Percentiles rank a stretch among this genome's conserved stretches.
Evolutionary conservation across 768 basidiomycete genomes (phyloP).

Genomic region (Leccinum rimulosum): DNA sequence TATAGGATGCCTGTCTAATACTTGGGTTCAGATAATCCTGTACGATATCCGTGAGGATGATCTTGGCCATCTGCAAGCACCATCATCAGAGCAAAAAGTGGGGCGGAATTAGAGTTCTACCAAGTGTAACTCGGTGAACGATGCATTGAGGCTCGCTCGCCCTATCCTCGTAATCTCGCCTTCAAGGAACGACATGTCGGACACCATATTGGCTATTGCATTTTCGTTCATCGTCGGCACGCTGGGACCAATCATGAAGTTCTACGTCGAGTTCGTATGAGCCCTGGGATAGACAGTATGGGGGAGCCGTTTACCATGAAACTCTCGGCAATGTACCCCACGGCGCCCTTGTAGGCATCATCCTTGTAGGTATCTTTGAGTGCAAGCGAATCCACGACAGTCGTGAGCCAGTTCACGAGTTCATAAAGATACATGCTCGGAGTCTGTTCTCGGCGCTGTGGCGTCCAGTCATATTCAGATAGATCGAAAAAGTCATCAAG

Average conservation of each 20-base stretch:
- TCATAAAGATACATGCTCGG: slow-evolving; percentile 96
- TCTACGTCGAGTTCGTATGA: slow-evolving; percentile 40
- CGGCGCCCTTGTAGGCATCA: slow-evolving; percentile 83
- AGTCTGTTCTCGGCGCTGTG: slow-evolving; percentile 61
- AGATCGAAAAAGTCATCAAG: slow-evolving; percentile 95
- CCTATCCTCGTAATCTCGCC: slow-evolving; percentile 79
- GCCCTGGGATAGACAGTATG: neutral
- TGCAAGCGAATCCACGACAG: slow-evolving; percentile 86
- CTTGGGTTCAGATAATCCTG: slow-evolving; percentile 77
- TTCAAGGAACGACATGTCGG: slow-evolving; percentile 87
- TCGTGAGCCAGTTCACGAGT: slow-evolving; percentile 93
- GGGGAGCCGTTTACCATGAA: slow-evolving; percentile 65
- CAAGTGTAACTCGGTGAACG: slow-evolving; percentile 76
- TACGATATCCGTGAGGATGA: slow-evolving; percentile 70
- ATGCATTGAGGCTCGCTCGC: slow-evolving; percentile 62
- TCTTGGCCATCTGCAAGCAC: slow-evolving; percentile 56
- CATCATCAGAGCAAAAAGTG: slow-evolving; percentile 5
- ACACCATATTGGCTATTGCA: slow-evolving; percentile 79
- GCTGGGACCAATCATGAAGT: slow-evolving; percentile 74
- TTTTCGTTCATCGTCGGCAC: slow-evolving; percentile 84
- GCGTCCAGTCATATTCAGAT: slow-evolving; percentile 94
- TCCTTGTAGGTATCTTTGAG: slow-evolving; percentile 87
- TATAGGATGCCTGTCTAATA: slow-evolving; percentile 64
- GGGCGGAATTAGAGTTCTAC: slow-evolving; percentile 41
- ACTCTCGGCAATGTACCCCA: slow-evolving; percentile 84